Percentiles rank a stretch among this genome's conserved stretches.
phyloP scores from a whole-genome alignment of 2,329 filamentous ascomycete genomes.

The Phyllosticta citriasiana region DNA sequence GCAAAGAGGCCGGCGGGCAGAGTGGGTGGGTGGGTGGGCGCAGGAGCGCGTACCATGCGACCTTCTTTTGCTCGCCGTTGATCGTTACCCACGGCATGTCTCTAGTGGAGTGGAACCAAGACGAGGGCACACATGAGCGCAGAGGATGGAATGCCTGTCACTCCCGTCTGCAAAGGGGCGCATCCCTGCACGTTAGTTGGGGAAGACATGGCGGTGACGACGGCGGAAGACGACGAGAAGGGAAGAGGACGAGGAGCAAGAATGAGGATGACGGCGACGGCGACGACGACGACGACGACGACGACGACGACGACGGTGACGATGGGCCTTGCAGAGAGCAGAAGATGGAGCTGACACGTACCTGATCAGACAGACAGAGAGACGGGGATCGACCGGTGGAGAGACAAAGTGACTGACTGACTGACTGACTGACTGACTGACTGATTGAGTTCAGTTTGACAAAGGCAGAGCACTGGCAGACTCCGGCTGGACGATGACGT shows the following conservation, averaged over 20 bases:
- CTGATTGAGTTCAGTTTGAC: no score
- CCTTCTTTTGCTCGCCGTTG: constrained; percentile 63
- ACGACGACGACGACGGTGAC: background rate
- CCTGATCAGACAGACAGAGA: background rate
- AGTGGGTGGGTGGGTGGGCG: constrained; percentile 1
- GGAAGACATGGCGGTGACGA: background rate
- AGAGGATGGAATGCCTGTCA: background rate
- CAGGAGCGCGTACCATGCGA: constrained; percentile 54
- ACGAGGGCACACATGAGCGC: background rate
- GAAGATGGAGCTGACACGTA: background rate
- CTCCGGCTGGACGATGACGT: background rate
- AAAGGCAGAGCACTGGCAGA: no score
- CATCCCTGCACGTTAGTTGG: background rate
- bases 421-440: no score
- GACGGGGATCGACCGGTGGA: background rate
- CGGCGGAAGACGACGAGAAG: no score
- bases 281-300: background rate
- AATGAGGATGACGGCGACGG: background rate
- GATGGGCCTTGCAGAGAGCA: background rate
- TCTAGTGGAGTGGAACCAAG: background rate
- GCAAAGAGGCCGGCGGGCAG: background rate
- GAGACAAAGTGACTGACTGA: background rate
- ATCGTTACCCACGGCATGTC: constrained; percentile 40
- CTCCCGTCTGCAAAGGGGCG: background rate
- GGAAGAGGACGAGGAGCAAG: background rate